Base-by-base conservation (phyloP, 2,329 filamentous ascomycete species). In the Penicillium vulpinum region DNA sequence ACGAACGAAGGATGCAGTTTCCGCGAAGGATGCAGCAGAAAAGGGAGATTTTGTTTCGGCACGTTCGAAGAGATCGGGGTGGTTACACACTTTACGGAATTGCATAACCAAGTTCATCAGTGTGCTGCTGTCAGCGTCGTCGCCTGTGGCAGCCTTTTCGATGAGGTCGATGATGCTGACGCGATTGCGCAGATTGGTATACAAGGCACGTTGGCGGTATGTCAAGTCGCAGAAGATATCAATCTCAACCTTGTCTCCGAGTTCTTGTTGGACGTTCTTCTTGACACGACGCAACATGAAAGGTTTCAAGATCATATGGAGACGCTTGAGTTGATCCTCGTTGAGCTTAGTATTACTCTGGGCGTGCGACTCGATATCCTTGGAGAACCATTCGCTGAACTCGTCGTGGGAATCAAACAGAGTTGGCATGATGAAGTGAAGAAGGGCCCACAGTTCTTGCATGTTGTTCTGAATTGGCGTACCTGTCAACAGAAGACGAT, bases 401-500 rank as follows among this genome's bases (percentile, higher is more conserved):
- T 81, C 78, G 56, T 81, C 79, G 47, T 81, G 79, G 13, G 78
- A 80, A 62, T 81, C 94, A 76, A 99, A 99, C 50, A 99, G 82
- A 41, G 91, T 96, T n/a, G 94, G 94, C 94, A 99, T 97, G 79
- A 97, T 97, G 79, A 99, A 99, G 82, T 99, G 94, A 21, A 99
- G 83, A 64, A 99, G 78, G 29, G 94, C 94, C 94, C 94, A 99
- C 57, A 99, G 78, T 77, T 99, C 93, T 76, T 97, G 94, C 94
- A 99, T 99, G 82, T 97, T 99, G 80, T 99, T 99, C 76, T 99
- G 94, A 63, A 99, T 97, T 3, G 94, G 94, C 0, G 94, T 99
- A 78, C 94, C 94, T 0, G 94, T 99, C 21, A 99, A 84, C 43
- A 99, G 80, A 45, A 99, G 84, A 64, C 94, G 87, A 76, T 97